Evolutionary conservation across 2,329 filamentous ascomycete genomes (phyloP), one percentile per base, ranked within the genome.

Genomic region (Orbilia javanica): DNA sequence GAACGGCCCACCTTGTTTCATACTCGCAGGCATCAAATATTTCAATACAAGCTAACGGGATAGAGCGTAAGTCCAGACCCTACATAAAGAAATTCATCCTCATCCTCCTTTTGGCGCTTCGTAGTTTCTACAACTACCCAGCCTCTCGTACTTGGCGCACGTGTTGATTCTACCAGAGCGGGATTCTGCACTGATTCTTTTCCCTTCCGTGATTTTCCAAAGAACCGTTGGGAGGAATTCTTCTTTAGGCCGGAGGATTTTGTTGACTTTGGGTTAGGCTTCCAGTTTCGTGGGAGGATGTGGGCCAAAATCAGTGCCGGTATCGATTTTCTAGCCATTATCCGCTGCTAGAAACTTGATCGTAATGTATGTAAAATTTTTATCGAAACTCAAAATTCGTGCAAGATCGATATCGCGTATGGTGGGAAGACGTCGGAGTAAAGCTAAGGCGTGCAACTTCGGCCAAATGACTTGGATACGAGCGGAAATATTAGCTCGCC

Each of bases 51-150:
- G 11, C 48, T 39, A 15, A 67, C 64, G 20, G 48, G 64, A 42
- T 67, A 53, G 11, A 67, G 2, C 5, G 18, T 55, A 27, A 67
- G 48, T 3, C 50, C 64, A 4, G 64, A 67, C 4, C 64, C 64
- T 18, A 67, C 34, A 55, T 53, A 67, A 20, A 53, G 64, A 31
- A 22, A 67, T 34, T 42, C 48, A 29, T 55, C 22, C 6, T 52
- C 42, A 4, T 48, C 25, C n/a, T 55, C 64, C 6, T 25, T 22
- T n/a, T 42, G 20, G n/a, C 20, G 55, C 20, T 4, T 25, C 5
- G 55, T 31, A 13, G 31, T 6, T 27, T 42, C 18, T 2, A 60
- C 55, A 18, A 60, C 3, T 4, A 60, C 55, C 55, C 55, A 60
- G 10, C 55, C 11, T 60, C 7, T 5, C 13, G 11, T 13, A 13